Percentiles rank a stretch among this genome's conserved stretches.
phyloP scores from a whole-genome alignment of 2,329 filamentous ascomycete species.

The Colletotrichum plurivorum region DNA sequence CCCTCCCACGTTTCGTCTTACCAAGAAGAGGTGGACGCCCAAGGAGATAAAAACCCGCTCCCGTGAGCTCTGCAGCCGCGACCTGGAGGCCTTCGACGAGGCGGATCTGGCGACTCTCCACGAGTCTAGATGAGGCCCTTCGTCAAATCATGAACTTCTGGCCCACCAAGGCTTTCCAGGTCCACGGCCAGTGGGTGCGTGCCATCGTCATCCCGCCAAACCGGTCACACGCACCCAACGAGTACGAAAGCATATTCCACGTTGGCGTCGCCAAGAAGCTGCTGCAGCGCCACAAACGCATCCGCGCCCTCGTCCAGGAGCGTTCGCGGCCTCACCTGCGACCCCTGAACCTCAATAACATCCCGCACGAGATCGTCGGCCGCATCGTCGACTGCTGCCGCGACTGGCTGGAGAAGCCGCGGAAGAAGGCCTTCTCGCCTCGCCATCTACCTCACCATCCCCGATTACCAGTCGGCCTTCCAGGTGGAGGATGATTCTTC shows the following conservation, averaged over 20 bases:
- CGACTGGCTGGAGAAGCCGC: background rate
- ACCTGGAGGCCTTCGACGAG: background rate
- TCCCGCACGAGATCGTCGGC: background rate
- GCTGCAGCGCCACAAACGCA: background rate
- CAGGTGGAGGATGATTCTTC: background rate
- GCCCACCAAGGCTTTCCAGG: background rate
- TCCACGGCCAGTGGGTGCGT: background rate
- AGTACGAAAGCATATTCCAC: background rate
- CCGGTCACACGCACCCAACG: background rate
- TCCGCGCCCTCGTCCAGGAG: background rate
- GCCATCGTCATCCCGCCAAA: constrained; percentile 1
- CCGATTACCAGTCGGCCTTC: background rate
- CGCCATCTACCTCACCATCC: background rate
- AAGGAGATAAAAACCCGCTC: background rate
- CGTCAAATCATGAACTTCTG: constrained; percentile 1
- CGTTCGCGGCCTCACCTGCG: background rate
- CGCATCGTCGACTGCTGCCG: background rate
- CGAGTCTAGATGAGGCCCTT: background rate
- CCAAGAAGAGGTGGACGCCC: background rate
- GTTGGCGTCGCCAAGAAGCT: constrained; percentile 3
- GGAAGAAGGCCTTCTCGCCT: background rate
- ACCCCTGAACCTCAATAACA: background rate
- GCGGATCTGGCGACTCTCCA: background rate
- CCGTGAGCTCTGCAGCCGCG: background rate
- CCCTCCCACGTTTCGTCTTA: background rate